Conservation (phyloP, 257 asterid genomes). For the Verbascum thapsus region DNA sequence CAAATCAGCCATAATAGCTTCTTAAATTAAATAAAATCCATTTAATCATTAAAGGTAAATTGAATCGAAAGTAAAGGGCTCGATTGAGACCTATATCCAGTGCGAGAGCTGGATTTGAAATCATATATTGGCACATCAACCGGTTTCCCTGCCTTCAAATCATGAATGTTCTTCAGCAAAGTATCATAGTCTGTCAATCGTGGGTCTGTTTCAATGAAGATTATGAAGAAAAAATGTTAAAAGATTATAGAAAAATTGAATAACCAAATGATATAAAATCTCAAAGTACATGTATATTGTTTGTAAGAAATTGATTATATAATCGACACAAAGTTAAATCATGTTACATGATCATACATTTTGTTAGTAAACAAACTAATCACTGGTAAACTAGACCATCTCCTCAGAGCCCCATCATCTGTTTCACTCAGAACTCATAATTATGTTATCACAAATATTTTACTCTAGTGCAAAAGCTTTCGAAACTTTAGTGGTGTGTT, state of each 20-base stretch:
- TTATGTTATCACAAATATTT: constrained; percentile 1
- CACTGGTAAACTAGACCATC: neutral
- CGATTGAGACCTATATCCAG: constrained; percentile 74
- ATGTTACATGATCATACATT: too few species aligned
- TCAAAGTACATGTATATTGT: too few species aligned
- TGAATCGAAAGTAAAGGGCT: constrained; percentile 28
- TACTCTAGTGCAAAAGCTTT: neutral
- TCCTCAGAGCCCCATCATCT: neutral
- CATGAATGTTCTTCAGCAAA: constrained; percentile 81
- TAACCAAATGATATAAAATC: neutral
- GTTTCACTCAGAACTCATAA: neutral
- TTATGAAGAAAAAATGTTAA: too few species aligned
- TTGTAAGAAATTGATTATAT: too few species aligned
- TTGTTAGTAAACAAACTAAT: too few species aligned
- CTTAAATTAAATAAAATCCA: constrained; percentile 7
- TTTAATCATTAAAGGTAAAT: constrained; percentile 12
- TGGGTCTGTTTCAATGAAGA: constrained; percentile 82
- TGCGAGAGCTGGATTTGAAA: constrained; percentile 93
- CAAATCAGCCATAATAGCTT: constrained; percentile 19
- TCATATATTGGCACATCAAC: constrained; percentile 92
- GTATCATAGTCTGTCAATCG: constrained; percentile 97
- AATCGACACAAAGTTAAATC: too few species aligned
- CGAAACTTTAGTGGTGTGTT: too few species aligned
- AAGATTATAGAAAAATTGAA: too few species aligned
- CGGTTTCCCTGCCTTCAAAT: constrained; percentile 72